Evolutionary conservation across 495 filamentous ascomycete genomes (phyloP), one percentile per base, ranked within the genome.

Genomic region (Entonaema liquescens): DNA sequence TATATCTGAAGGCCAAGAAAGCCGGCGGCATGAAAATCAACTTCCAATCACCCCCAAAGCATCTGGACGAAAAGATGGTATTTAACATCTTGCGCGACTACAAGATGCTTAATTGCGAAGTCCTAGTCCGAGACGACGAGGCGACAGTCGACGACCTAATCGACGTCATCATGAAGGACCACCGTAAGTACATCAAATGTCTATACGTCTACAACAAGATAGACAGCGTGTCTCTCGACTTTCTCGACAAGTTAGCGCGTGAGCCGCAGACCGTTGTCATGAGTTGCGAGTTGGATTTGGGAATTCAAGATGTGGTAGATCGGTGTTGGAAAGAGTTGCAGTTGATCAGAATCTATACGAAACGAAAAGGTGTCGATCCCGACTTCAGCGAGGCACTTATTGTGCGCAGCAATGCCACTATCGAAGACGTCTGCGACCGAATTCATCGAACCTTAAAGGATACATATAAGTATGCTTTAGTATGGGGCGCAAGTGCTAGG

Each of bases 181-280:
- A 99, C 83, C 87, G 96, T 72, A 98, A 96, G 81, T 99, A 99
- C 83, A 98, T 99, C 83, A 82, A 80, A 60, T 97, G 94, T 76
- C 86, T 99, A 25, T 99, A 99, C 82, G 96, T 98, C 29, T 99
- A 99, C 88, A 99, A 99, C 91, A 99, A 99, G 81, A 97, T 99
- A 83, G 96, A 99, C 84, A 91, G 89, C 78, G 90, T 99, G 72
- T 94, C 92, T 26, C 86, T 99, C 67, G 92, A 97, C 72, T 96
- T 94, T 83, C 87, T 99, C 17, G 92, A 99, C 80, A 87, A 91
- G 73, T 84, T 99, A 3, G 96, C 96, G 11, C 90, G 92, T 59
- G 96, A 99, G 79, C 92, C 93, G 3, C 86, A 97, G 80, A 98
- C 96, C 3, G 92, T 89, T 6, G 95, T 99, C 67, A 99, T 99